Base-by-base conservation (phyloP, 257 asterid species). In the Voacanga thouarsii region DNA sequence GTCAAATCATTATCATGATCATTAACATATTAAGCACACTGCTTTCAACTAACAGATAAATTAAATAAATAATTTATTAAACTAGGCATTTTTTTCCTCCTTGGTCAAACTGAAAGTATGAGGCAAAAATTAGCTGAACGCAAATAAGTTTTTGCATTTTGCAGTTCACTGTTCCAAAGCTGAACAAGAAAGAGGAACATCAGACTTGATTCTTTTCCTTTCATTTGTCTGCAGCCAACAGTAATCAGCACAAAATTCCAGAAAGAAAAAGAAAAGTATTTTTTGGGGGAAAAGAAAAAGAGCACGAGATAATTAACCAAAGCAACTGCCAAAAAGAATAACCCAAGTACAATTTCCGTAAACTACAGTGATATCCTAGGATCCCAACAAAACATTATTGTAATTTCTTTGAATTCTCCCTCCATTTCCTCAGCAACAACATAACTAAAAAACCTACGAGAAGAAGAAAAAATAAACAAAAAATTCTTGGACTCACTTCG, bases 401-500 rank as follows among this genome's bases (percentile, higher is more conserved):
- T 18, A 76, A 8, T 56, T 61, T n/a, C 7, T 14, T 39, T 24
- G 7, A 50, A 39, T 75, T 75, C 23, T 5, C 39, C 57, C 60
- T 81, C 72, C 73, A 81, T 53, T 74, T 57, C 44, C 64, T 41
- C 65, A 53, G 21, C 76, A 53, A 30, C 5, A 55, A 57, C 5
- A 43, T 9, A 28, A 50, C 50, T 64, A 23, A 75, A 45, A 76
- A 3, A 56, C 2, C 4, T 55, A 60, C 11, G 59, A 45, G 15
- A 77, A 1, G 51, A 64, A 4, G 60, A 64, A 68, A 3, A 43
- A n/a, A 43, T 75, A 71, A 55, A n/a, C 26, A 9, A 82, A 75
- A 45, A 51, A 74, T 76, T 19, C 74, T 19, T 10, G 67, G 79
- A 86, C 96, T 87, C 84, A 94, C 98, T 91, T 92, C 85, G 97